A percentile compares a stretch with the other conserved stretches of the same genome.
These are phyloP conservation scores for Terana coerulea DNA, from an alignment of 768 basidiomycete genomes.

Conservation along the genomic window DNA sequence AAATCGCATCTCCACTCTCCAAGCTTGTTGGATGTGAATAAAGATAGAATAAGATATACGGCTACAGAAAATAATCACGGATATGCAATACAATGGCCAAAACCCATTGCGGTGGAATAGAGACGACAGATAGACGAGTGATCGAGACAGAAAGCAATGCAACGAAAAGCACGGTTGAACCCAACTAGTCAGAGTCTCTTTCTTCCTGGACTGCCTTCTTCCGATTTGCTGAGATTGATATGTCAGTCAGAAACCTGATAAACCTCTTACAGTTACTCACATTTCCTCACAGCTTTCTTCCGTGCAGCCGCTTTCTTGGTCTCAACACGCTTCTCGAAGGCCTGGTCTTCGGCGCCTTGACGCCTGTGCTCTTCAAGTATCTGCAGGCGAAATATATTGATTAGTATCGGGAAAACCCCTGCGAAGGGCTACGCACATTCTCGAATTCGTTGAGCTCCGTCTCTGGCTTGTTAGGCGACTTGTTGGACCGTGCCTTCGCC, in stretches of 20 bases:
- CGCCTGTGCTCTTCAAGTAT: slow-evolving; percentile 78
- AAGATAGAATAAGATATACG: too few relatives aligned
- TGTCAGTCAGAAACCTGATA: background rate
- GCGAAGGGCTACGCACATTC: slow-evolving; percentile 40
- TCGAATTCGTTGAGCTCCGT: slow-evolving; percentile 95
- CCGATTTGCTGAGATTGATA: slow-evolving; percentile 22
- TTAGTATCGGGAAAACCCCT: slow-evolving; percentile 1
- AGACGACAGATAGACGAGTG: too few relatives aligned
- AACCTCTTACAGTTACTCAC: slow-evolving; percentile 24
- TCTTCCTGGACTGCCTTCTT: slow-evolving; percentile 22
- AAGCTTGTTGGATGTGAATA: too few relatives aligned
- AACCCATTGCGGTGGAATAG: too few relatives aligned
- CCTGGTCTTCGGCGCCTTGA: slow-evolving; percentile 91
- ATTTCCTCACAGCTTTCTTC: slow-evolving; percentile 54
- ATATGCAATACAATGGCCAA: too few relatives aligned
- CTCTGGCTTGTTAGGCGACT: slow-evolving; percentile 89
- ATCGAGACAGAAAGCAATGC: too few relatives aligned
- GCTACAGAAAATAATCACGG: too few relatives aligned
- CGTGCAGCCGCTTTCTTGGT: slow-evolving; percentile 80
- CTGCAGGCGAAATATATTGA: slow-evolving; percentile 37
- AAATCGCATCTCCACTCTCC: too few relatives aligned
- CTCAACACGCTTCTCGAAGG: slow-evolving; percentile 80
- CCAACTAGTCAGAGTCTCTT: background rate
- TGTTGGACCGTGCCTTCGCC: slow-evolving; percentile 88
- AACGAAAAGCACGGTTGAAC: too few relatives aligned